A percentile compares a stretch with the other conserved stretches of the same genome.
Conservation (phyloP, 768 basidiomycete species). For the Collybia sordida region DNA sequence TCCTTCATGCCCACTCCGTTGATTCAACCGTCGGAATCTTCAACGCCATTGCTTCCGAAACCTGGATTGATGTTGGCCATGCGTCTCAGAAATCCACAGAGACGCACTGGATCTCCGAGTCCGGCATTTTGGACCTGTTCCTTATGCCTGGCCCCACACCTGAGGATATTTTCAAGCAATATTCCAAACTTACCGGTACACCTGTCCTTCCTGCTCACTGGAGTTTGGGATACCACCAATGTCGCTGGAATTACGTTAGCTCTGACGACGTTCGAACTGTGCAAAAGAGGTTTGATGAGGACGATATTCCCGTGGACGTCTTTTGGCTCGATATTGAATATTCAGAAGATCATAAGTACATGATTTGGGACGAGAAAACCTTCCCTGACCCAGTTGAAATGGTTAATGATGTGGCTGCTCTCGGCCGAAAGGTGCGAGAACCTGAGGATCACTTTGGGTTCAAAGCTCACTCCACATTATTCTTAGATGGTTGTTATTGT, state of each 20-base stretch:
- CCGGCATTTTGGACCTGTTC: constrained; percentile 93
- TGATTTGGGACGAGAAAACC: constrained; percentile 90
- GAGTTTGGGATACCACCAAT: constrained; percentile 95
- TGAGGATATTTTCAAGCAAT: constrained; percentile 80
- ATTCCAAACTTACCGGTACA: constrained; percentile 80
- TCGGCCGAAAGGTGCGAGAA: constrained; percentile 73
- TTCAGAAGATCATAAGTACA: constrained; percentile 91
- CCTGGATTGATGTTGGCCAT: constrained; percentile 91
- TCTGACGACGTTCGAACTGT: constrained; percentile 85
- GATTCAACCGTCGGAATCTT: constrained; percentile 90
- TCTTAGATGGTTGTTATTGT: constrained; percentile 94
- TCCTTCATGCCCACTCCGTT: constrained; percentile 90
- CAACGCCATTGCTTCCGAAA: constrained; percentile 85
- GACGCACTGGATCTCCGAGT: constrained; percentile 98
- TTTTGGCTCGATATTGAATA: constrained; percentile 99
- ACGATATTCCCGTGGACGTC: constrained; percentile 93
- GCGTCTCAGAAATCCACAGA: constrained; percentile 64
- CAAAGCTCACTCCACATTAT: constrained; percentile 4
- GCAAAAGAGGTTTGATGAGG: constrained; percentile 87
- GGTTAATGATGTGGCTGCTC: constrained; percentile 83
- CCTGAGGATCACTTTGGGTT: neutral
- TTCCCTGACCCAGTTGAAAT: constrained; percentile 96
- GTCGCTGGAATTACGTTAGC: constrained; percentile 96
- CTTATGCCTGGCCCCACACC: constrained; percentile 91
- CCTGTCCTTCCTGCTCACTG: constrained; percentile 88